phyloP scores from a whole-genome alignment of 495 filamentous ascomycete species.

The Clohesyomyces aquaticus region DNA sequence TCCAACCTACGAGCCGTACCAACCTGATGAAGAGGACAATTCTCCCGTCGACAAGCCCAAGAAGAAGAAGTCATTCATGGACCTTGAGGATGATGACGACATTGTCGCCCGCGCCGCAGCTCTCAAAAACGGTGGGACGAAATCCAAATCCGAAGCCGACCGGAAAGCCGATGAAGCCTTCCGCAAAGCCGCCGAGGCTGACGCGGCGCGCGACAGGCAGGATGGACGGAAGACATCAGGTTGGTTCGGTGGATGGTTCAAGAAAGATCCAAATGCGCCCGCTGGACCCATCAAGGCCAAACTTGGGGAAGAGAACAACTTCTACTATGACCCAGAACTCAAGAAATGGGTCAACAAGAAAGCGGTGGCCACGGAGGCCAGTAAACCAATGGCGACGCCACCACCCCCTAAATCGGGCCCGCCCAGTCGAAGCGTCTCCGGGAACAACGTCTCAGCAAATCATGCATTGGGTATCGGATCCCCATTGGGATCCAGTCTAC shows the following conservation, averaged over 20 bases:
- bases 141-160: constrained; percentile 58
- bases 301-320: constrained; percentile 88
- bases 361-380: constrained; percentile 52
- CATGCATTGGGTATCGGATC: constrained; percentile 21
- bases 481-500: constrained; percentile 6
- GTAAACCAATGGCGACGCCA: constrained; percentile 44
- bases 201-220: constrained; percentile 55
- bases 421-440: constrained; percentile 33
- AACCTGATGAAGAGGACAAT: constrained; percentile 48
- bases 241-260: constrained; percentile 90
- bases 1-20: constrained; percentile 46
- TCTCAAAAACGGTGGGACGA: constrained; percentile 47
- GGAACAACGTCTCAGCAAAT: constrained; percentile 23
- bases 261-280: constrained; percentile 62
- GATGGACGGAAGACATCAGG: constrained; percentile 49
- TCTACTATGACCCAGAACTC: constrained; percentile 90
- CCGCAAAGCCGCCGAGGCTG: constrained; percentile 80
- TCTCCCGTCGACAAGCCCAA: constrained; percentile 46
- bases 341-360: constrained; percentile 99
- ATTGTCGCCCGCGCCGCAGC: constrained; percentile 56
- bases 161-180: constrained; percentile 73
- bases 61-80: constrained; percentile 80
- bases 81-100: constrained; percentile 71
- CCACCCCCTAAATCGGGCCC: constrained; percentile 51
- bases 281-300: constrained; percentile 86